A percentile compares a stretch with the other conserved stretches of the same genome.
These are phyloP conservation scores for Sphaerulina musiva DNA, from an alignment of 2,329 filamentous ascomycete species.

Conservation along the genomic window DNA sequence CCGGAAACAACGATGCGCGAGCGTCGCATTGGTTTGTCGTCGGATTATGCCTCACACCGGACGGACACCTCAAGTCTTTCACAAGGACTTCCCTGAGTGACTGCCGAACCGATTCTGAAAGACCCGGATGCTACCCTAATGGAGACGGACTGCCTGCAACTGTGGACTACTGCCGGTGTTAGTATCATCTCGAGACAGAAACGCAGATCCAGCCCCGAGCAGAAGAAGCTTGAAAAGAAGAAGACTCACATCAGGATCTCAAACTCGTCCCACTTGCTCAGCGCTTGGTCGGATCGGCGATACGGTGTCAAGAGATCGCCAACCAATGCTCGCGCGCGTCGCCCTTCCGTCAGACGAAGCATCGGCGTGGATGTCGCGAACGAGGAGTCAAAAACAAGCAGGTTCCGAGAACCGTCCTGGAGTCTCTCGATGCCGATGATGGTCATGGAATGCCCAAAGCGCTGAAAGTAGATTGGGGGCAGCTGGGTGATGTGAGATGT, in stretches of 20 bases:
- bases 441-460: slow-evolving; percentile 83
- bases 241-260: slow-evolving; percentile 46
- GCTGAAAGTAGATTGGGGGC: slow-evolving; percentile 85
- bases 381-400: slow-evolving; percentile 85
- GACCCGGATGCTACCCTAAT: background rate
- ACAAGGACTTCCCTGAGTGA: background rate
- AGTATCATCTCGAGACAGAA: background rate
- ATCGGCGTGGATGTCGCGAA: slow-evolving; percentile 63
- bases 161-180: background rate
- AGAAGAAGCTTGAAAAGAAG: slow-evolving; percentile 3
- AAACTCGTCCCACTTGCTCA: slow-evolving; percentile 67
- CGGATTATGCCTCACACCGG: background rate
- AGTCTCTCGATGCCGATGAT: slow-evolving; percentile 76
- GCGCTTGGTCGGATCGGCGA: slow-evolving; percentile 60
- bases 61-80: background rate
- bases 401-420: slow-evolving; percentile 55
- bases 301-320: slow-evolving; percentile 62
- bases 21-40: background rate
- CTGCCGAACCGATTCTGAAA: background rate
- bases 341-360: slow-evolving; percentile 50
- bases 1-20: background rate
- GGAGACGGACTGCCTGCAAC: background rate
- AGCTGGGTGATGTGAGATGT: slow-evolving; percentile 66
- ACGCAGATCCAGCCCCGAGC: too few species aligned
- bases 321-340: slow-evolving; percentile 33